These are phyloP conservation scores for Thalassiosira mediterranea DNA, from an alignment of 352 stramenopile species.

Conservation along the genomic window DNA sequence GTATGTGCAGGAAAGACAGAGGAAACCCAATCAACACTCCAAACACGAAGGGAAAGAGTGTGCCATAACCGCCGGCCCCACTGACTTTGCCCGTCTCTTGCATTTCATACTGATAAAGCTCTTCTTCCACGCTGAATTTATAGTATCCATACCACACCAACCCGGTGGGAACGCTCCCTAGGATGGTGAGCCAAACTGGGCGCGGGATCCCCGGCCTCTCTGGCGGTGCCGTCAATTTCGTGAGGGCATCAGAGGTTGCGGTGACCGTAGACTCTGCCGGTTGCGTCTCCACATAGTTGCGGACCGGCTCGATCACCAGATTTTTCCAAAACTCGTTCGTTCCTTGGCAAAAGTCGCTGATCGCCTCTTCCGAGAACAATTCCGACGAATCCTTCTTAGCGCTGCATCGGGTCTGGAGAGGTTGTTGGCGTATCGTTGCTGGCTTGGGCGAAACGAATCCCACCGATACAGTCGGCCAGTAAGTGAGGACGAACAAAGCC, in stretches of 20 bases:
- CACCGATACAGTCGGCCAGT: too few species aligned
- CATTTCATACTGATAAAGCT: constrained; percentile 71
- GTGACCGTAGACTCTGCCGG: constrained; percentile 45
- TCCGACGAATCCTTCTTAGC: too few species aligned
- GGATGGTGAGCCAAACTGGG: constrained; percentile 69
- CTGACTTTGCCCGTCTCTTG: constrained; percentile 44
- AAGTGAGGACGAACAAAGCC: too few species aligned
- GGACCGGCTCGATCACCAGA: constrained; percentile 59
- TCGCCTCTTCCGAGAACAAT: too few species aligned
- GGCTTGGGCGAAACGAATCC: too few species aligned
- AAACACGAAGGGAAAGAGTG: constrained; percentile 71
- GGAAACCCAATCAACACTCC: constrained; percentile 66
- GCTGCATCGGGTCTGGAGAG: too few species aligned
- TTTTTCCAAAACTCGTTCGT: constrained; percentile 70
- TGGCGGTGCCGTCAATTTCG: constrained; percentile 56
- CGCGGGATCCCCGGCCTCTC: constrained; percentile 60
- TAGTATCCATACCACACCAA: constrained; percentile 74
- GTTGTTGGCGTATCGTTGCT: too few species aligned
- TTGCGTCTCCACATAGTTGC: constrained; percentile 60
- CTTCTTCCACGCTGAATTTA: constrained; percentile 73
- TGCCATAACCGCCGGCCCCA: constrained; percentile 66
- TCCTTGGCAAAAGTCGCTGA: constrained; percentile 62
- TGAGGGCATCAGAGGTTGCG: constrained; percentile 33
- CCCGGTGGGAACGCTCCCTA: constrained; percentile 59
- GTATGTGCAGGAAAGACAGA: constrained; percentile 53